These are phyloP conservation scores for Lepiota venenata DNA, from an alignment of 768 basidiomycete genomes.

Conservation along the genomic window DNA sequence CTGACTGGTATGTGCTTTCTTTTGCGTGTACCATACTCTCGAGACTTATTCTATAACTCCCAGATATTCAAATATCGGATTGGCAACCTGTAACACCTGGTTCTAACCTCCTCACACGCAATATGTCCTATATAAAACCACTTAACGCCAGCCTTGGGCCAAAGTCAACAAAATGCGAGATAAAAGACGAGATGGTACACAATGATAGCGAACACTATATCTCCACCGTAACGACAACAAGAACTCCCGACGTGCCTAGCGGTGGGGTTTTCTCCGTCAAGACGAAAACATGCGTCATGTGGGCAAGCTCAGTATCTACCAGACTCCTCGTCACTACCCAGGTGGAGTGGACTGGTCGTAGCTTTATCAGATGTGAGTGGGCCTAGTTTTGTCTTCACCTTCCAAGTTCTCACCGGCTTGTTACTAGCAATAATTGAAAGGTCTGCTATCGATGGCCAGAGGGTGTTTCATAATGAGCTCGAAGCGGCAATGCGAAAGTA, in stretches of 20 bases:
- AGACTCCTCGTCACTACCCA: slow-evolving; percentile 84
- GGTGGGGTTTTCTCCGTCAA: slow-evolving; percentile 93
- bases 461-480: slow-evolving; percentile 77
- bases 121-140: slow-evolving; percentile 97
- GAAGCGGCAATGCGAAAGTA: slow-evolving; percentile 84
- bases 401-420: background rate
- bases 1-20: slow-evolving; percentile 62
- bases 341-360: slow-evolving; percentile 95
- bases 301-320: slow-evolving; percentile 79
- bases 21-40: background rate
- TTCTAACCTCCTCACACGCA: slow-evolving; percentile 72
- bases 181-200: slow-evolving; percentile 79
- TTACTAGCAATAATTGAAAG: slow-evolving; percentile 85
- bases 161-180: slow-evolving; percentile 93
- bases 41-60: background rate
- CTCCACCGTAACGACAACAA: slow-evolving; percentile 82
- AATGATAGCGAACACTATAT: slow-evolving; percentile 85
- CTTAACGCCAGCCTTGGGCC: slow-evolving; percentile 86
- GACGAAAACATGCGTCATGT: slow-evolving; percentile 92
- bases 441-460: slow-evolving; percentile 90
- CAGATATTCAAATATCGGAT: slow-evolving; percentile 95
- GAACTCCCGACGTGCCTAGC: slow-evolving; percentile 92
- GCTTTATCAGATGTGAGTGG: slow-evolving; percentile 85
- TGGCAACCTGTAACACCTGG: slow-evolving; percentile 72
- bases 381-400: background rate